These are phyloP conservation scores for Chloris gayana DNA, from an alignment of 176 grass and related monocot genomes.

Conservation along the genomic window DNA sequence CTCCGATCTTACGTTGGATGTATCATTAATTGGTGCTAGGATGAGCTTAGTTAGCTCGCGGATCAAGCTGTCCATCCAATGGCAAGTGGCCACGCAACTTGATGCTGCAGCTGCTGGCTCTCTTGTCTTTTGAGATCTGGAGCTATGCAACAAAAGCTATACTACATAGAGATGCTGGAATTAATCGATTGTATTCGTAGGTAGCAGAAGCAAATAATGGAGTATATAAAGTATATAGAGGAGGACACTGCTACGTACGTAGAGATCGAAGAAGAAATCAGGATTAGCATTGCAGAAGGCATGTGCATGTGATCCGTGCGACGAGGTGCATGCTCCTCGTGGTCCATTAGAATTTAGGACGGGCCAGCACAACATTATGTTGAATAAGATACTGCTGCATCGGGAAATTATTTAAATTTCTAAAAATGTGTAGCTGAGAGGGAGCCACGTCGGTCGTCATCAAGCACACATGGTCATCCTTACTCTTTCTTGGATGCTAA, in stretches of 20 bases:
- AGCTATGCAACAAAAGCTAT: not conserved
- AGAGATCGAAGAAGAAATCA: not conserved
- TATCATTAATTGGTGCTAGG: not conserved
- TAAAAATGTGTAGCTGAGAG: not conserved
- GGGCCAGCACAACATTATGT: not conserved
- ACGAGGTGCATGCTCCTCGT: slow-evolving; percentile 44
- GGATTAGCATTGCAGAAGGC: not conserved
- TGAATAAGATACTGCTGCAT: not conserved
- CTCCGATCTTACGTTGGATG: slow-evolving; percentile 23
- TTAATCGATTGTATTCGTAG: not conserved
- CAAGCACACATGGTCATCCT: not conserved
- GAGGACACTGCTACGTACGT: not conserved
- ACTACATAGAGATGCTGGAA: not conserved
- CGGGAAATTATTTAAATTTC: not conserved
- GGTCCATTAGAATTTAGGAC: slow-evolving; percentile 37
- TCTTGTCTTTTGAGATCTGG: not conserved
- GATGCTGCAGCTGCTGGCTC: not conserved
- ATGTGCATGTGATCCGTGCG: slow-evolving; percentile 14
- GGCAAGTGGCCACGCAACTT: slow-evolving; percentile 9
- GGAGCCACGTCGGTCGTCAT: slow-evolving; percentile 23
- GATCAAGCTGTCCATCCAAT: slow-evolving; percentile 27
- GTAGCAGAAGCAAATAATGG: not conserved
- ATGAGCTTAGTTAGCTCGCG: not conserved
- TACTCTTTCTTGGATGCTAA: not conserved
- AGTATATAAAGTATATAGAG: not conserved